A percentile compares a stretch with the other conserved stretches of the same genome.
phyloP scores from a whole-genome alignment of 164 flowering plant genomes.

The Malania oleifera region DNA sequence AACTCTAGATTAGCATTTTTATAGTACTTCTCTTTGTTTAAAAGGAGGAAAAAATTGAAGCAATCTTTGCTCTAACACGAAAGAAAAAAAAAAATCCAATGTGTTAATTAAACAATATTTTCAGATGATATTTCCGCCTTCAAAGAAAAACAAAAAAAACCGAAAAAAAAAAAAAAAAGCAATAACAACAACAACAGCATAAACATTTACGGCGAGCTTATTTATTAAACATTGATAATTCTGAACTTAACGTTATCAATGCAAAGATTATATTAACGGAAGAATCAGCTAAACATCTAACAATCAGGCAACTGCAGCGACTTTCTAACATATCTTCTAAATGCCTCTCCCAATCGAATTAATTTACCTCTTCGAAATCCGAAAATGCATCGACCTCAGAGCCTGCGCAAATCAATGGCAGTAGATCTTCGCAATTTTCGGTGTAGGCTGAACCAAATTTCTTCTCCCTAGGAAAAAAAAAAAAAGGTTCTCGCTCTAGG shows the following conservation, averaged over 20 bases:
- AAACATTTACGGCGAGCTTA: too few species aligned
- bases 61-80: background rate
- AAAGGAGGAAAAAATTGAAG: background rate
- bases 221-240: too few species aligned
- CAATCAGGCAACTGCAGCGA: background rate
- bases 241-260: background rate
- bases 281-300: too few species aligned
- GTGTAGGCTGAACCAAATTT: background rate
- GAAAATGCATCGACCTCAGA: background rate
- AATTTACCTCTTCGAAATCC: constrained; percentile 3
- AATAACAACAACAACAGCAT: too few species aligned
- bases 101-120: background rate
- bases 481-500: too few species aligned
- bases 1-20: background rate
- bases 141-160: too few species aligned
- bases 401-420: background rate
- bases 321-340: background rate
- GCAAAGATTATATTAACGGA: background rate
- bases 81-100: background rate
- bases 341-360: background rate
- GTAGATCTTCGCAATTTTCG: background rate
- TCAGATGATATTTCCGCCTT: background rate
- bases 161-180: too few species aligned
- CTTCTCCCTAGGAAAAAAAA: background rate
- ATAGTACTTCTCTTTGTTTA: background rate